Evolutionary conservation across 306 rosid genomes (phyloP).

Genomic region (Acacia confusa): DNA sequence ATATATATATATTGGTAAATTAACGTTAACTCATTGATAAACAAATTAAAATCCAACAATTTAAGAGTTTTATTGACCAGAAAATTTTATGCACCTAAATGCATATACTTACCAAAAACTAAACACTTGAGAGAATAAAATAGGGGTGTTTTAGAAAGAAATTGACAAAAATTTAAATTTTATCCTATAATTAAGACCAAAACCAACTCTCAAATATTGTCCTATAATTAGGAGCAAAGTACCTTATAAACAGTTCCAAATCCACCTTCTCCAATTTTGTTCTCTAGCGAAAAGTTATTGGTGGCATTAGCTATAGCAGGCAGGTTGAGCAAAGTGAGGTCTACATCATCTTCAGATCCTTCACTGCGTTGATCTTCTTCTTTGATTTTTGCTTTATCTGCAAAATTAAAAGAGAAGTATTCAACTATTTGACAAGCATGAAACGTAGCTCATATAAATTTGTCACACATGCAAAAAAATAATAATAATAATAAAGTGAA

Average conservation of each 20-base stretch:
- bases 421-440: neutral
- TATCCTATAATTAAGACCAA: too few relatives aligned
- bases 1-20: too few relatives aligned
- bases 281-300: conserved; percentile 8
- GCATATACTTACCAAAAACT: too few relatives aligned
- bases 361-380: conserved; percentile 2
- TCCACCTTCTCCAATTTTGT: conserved; percentile 43
- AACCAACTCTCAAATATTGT: too few relatives aligned
- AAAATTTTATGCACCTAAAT: too few relatives aligned
- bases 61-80: too few relatives aligned
- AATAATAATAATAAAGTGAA: neutral
- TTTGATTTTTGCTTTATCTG: neutral
- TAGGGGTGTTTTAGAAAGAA: too few relatives aligned
- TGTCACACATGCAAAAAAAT: neutral
- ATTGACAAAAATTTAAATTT: too few relatives aligned
- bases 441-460: neutral
- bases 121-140: too few relatives aligned
- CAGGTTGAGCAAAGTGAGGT: conserved; percentile 39
- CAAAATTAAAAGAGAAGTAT: neutral
- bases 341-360: conserved; percentile 33
- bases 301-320: conserved; percentile 20
- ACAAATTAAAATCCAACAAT: too few relatives aligned
- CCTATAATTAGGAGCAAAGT: too few relatives aligned
- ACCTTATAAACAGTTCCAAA: conserved; percentile 44
- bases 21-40: too few relatives aligned